These are phyloP conservation scores for Thecaphora thlaspeos DNA, from an alignment of 1,284 basidiomycete species.

Conservation along the genomic window DNA sequence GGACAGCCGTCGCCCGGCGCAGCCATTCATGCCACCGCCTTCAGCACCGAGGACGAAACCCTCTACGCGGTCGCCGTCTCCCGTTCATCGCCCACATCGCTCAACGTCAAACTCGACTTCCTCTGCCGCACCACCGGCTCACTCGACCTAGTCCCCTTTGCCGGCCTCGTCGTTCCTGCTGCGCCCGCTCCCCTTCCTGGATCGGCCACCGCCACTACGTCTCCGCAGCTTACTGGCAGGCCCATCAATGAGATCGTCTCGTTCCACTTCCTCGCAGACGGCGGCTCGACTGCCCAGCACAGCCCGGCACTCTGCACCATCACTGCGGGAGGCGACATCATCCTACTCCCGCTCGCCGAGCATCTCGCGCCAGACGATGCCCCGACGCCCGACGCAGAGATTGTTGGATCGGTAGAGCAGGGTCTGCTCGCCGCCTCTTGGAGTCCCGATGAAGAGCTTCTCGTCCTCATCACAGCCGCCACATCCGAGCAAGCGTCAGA, in stretches of 20 bases:
- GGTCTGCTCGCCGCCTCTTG: slow-evolving; percentile 80
- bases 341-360: slow-evolving; percentile 32
- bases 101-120: slow-evolving; percentile 20
- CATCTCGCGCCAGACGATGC: slow-evolving; percentile 4
- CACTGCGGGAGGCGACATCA: slow-evolving; percentile 50
- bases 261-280: slow-evolving; percentile 47
- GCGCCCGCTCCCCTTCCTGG: slow-evolving; percentile 10
- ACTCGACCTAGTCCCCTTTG: slow-evolving; percentile 6
- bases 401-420: slow-evolving; percentile 73
- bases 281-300: slow-evolving; percentile 36
- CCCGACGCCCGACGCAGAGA: slow-evolving; percentile 21
- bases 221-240: slow-evolving; percentile 9
- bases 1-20: neutral
- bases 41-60: slow-evolving; percentile 23
- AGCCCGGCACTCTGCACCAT: slow-evolving; percentile 45
- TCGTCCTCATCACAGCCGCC: slow-evolving; percentile 64
- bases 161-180: slow-evolving; percentile 20
- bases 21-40: slow-evolving; percentile 22
- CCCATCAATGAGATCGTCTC: slow-evolving; percentile 22
- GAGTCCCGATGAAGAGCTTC: slow-evolving; percentile 84
- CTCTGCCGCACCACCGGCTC: slow-evolving; percentile 3
- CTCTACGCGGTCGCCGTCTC: slow-evolving; percentile 30
- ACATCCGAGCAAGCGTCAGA: slow-evolving; percentile 16
- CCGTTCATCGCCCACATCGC: slow-evolving; percentile 12
- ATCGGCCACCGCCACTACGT: slow-evolving; percentile 10